Evolutionary conservation across 1,284 basidiomycete species (phyloP).

Genomic region (Gomphus sp.): DNA sequence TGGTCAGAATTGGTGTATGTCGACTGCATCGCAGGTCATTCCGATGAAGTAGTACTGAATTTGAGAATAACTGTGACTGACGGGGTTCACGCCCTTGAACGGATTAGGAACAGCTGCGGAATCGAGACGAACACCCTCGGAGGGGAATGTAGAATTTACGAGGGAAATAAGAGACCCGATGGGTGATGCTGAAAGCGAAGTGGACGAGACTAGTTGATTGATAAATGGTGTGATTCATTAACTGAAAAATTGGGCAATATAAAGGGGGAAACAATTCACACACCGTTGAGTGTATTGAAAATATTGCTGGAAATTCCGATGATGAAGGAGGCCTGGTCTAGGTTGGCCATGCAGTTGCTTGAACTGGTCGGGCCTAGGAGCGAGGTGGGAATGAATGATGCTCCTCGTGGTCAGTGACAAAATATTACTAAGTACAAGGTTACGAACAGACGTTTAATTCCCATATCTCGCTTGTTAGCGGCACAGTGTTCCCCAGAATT

Average conservation of each 20-base stretch:
- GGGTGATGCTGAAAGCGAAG: too few species aligned
- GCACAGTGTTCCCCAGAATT: too few species aligned
- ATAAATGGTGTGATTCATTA: constrained; percentile 5
- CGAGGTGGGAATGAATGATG: constrained; percentile 33
- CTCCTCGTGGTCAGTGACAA: constrained; percentile 18
- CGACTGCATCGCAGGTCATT: background rate
- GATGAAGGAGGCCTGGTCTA: too few species aligned
- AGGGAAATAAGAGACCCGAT: constrained; percentile 19
- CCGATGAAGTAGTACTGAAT: background rate
- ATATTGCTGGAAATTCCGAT: constrained; percentile 33
- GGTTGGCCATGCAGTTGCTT: constrained; percentile 32
- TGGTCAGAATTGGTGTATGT: constrained; percentile 1
- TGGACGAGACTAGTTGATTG: constrained; percentile 11
- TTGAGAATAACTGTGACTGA: background rate
- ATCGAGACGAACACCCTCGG: constrained; percentile 21
- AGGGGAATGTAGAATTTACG: constrained; percentile 18
- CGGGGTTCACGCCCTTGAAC: constrained; percentile 29
- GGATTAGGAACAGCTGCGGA: constrained; percentile 29
- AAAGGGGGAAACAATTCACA: background rate
- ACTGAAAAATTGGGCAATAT: background rate
- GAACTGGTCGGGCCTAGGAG: constrained; percentile 28
- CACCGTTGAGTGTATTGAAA: constrained; percentile 26
- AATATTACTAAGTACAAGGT: too few species aligned
- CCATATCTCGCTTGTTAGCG: constrained; percentile 30
- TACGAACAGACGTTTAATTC: constrained; percentile 37